Conservation (phyloP, 2,329 filamentous ascomycete genomes). For the Hymenoscyphus fraxineus region DNA sequence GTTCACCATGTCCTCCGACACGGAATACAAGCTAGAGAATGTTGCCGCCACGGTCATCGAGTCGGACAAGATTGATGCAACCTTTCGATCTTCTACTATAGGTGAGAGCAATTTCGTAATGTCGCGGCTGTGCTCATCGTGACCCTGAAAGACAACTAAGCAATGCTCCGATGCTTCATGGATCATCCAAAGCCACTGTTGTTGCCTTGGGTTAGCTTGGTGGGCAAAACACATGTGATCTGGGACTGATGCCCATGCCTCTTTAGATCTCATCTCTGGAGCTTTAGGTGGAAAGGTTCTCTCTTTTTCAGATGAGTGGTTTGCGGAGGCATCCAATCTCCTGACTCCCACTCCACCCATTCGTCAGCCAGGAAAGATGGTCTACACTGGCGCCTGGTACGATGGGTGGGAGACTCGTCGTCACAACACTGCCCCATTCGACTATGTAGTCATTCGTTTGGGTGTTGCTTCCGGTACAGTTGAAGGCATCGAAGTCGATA, state of each 20-base stretch:
- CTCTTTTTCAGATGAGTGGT: slow-evolving; percentile 66
- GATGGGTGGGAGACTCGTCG: slow-evolving; percentile 68
- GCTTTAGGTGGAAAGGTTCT: slow-evolving; percentile 61
- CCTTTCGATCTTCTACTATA: slow-evolving; percentile 58
- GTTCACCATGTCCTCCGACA: slow-evolving; percentile 35
- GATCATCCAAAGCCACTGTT: background rate
- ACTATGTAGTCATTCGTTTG: slow-evolving; percentile 64
- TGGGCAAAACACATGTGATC: slow-evolving; percentile 2
- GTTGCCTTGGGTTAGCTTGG: background rate
- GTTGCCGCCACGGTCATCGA: slow-evolving; percentile 48
- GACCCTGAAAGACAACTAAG: background rate
- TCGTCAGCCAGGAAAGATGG: slow-evolving; percentile 62
- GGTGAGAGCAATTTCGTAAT: slow-evolving; percentile 42
- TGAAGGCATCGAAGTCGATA: slow-evolving; percentile 74
- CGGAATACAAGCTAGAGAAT: slow-evolving; percentile 54
- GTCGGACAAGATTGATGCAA: slow-evolving; percentile 55
- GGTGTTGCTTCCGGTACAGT: slow-evolving; percentile 69
- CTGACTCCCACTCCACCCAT: slow-evolving; percentile 61
- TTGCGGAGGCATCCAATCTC: slow-evolving; percentile 62
- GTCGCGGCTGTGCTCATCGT: background rate
- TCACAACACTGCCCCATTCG: slow-evolving; percentile 61
- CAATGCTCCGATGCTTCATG: slow-evolving; percentile 6
- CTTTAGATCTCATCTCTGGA: slow-evolving; percentile 57
- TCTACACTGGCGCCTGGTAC: slow-evolving; percentile 66
- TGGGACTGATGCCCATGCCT: slow-evolving; percentile 13